These are phyloP conservation scores for Pestalotiopsis sp. DNA, from an alignment of 2,329 filamentous ascomycete species.

Conservation along the genomic window DNA sequence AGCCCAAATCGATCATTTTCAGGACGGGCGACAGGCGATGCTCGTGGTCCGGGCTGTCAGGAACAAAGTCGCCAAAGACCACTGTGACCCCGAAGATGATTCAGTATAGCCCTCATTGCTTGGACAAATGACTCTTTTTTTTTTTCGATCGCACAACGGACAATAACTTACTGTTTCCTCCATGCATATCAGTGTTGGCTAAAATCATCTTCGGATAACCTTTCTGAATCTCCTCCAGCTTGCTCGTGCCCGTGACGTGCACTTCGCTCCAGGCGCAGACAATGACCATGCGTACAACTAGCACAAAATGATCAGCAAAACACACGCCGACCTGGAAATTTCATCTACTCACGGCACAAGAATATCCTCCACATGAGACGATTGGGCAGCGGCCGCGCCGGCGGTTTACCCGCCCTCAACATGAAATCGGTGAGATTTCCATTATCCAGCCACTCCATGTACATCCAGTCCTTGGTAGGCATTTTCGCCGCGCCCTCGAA, in stretches of 20 bases:
- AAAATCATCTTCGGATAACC: background rate
- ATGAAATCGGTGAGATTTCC: slow-evolving; percentile 1
- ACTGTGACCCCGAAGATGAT: background rate
- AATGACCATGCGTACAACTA: slow-evolving; percentile 4
- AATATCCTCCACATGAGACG: slow-evolving; percentile 11
- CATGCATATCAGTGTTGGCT: background rate
- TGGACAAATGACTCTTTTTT: background rate
- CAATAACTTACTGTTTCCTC: background rate
- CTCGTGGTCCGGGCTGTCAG: background rate
- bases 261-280: background rate
- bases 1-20: slow-evolving; percentile 11
- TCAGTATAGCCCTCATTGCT: background rate
- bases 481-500: background rate
- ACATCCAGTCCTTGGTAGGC: background rate
- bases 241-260: background rate
- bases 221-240: background rate
- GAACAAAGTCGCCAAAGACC: slow-evolving; percentile 7
- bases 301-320: background rate
- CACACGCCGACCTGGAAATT: background rate
- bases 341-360: background rate
- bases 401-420: background rate
- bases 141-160: background rate
- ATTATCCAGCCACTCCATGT: slow-evolving; percentile 12
- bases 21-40: slow-evolving; percentile 8
- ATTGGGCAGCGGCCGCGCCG: background rate